Evolutionary conservation across 148 eudicot genomes (phyloP).

Genomic region (Rhododendron ovatum): DNA sequence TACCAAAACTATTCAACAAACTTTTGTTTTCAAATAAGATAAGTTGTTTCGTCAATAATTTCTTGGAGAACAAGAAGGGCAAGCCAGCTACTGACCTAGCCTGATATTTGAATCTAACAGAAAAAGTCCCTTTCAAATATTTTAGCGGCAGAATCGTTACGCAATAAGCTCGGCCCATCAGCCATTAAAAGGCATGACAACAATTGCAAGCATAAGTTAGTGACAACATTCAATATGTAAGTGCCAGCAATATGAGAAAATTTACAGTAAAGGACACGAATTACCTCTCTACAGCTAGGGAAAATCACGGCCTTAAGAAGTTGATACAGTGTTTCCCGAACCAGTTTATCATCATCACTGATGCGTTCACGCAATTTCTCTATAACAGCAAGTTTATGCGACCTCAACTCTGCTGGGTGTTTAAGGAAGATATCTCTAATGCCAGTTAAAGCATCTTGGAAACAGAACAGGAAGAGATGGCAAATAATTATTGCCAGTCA

Average conservation of each 20-base stretch:
- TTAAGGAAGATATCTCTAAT: constrained; percentile 69
- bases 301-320: constrained; percentile 72
- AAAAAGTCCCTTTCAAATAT: neutral
- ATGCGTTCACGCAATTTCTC: constrained; percentile 97
- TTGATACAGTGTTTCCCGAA: constrained; percentile 85
- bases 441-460: constrained; percentile 80
- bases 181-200: neutral
- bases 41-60: neutral
- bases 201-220: neutral
- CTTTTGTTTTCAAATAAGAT: neutral
- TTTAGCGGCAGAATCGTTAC: neutral
- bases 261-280: neutral
- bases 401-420: constrained; percentile 63
- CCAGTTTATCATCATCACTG: constrained; percentile 75
- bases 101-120: neutral
- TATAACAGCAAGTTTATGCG: constrained; percentile 70
- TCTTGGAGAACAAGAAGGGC: neutral
- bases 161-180: neutral
- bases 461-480: constrained; percentile 11
- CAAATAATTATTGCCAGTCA: neutral
- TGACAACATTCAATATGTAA: neutral
- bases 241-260: neutral
- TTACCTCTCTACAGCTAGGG: constrained; percentile 78
- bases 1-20: neutral
- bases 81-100: neutral